Evolutionary conservation across 192 early-diverging fungal species (phyloP).

Genomic region (Coemansia sp.): DNA sequence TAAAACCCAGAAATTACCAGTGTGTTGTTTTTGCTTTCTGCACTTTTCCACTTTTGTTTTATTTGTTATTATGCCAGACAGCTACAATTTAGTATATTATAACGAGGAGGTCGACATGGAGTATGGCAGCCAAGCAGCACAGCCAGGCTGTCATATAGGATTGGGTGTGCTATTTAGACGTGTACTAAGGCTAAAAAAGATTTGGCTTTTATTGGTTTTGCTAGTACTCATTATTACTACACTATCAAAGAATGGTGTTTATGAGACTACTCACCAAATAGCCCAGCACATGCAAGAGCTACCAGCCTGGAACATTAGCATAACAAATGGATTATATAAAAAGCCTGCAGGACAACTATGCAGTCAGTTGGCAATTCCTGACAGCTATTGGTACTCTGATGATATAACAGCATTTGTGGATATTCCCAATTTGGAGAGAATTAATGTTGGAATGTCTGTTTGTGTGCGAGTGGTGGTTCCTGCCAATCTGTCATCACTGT

Average conservation of each 20-base stretch:
- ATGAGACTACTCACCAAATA: background rate
- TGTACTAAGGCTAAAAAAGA: background rate
- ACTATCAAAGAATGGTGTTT: background rate
- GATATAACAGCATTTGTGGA: constrained; percentile 11
- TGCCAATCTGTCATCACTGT: background rate
- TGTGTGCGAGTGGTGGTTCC: constrained; percentile 53
- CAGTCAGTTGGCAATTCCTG: constrained; percentile 16
- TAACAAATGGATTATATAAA: background rate
- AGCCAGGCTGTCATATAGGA: background rate
- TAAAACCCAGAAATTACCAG: background rate
- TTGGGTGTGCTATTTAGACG: background rate
- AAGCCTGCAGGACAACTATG: background rate
- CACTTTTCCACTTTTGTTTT: background rate
- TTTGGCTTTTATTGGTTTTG: background rate
- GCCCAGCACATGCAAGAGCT: constrained; percentile 2
- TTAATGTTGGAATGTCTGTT: constrained; percentile 23
- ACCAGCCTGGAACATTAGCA: background rate
- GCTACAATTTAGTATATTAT: background rate
- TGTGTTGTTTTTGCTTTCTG: background rate
- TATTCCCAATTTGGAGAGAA: constrained; percentile 1
- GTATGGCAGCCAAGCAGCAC: background rate
- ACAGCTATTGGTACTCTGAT: constrained; percentile 4
- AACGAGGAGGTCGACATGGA: background rate
- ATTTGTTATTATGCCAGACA: background rate
- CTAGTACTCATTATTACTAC: background rate